Conservation (phyloP, 371 early-diverging fungal genomes). For the Mortierella polycephala region DNA sequence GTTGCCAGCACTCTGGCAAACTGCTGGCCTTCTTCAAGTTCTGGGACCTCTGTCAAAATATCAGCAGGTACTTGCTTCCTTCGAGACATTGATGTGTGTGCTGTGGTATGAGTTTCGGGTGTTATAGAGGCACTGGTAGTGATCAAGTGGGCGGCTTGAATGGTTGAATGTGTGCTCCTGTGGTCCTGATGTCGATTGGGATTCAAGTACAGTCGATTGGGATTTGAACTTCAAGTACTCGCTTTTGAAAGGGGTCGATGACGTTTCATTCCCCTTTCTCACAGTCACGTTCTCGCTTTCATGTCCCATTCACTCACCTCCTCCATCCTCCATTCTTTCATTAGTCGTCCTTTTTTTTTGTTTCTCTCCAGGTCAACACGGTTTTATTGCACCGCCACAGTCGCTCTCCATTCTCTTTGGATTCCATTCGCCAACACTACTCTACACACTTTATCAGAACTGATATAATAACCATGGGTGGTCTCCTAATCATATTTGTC, state of each 20-base stretch:
- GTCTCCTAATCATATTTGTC: slow-evolving; percentile 66
- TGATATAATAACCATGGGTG: slow-evolving; percentile 57
- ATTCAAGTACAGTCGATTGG: no score
- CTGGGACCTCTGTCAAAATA: slow-evolving; percentile 41
- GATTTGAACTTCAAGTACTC: no score
- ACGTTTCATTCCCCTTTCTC: not conserved
- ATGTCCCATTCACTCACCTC: not conserved
- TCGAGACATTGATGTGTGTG: slow-evolving; percentile 36
- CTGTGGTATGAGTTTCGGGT: not conserved
- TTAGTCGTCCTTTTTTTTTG: not conserved
- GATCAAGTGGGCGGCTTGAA: no score
- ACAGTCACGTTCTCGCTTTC: no score
- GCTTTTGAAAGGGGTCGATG: not conserved
- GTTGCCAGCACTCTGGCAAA: slow-evolving; percentile 75
- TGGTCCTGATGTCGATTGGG: no score
- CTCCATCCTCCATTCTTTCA: not conserved
- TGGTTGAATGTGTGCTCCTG: no score
- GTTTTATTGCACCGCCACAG: no score
- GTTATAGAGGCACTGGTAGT: not conserved
- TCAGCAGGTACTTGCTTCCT: slow-evolving; percentile 52
- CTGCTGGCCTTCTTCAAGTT: slow-evolving; percentile 56
- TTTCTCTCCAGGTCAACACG: no score
- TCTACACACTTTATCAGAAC: not conserved
- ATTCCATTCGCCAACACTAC: not conserved
- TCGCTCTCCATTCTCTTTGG: not conserved